Evolutionary conservation across 129 eudicot genomes (phyloP), one percentile per base, ranked within the genome.

Genomic region (Centella asiatica): DNA sequence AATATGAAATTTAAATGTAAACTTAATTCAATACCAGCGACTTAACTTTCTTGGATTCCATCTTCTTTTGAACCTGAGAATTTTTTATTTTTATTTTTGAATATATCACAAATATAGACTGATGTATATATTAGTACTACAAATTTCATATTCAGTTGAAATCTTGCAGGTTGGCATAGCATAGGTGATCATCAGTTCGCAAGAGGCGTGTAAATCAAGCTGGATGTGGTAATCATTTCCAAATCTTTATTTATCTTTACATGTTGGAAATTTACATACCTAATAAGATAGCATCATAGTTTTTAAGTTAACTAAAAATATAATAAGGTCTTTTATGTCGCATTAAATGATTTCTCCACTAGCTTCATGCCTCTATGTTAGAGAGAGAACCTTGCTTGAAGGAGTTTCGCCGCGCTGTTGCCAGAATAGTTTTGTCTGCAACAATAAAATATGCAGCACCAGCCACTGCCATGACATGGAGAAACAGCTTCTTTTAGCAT

Each of bases 361-460:
- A n/a, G n/a, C n/a, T 46, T 52, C 24, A 52, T 29, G 50, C 40
- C 4, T 54, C 62, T 24, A 27, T 34, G 46, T 34, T 52, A 22
- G 47, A 6, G 18, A 22, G 6, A 34, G 40, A 42, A 24, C 14
- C 15, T 64, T 74, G 64, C 27, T 76, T 67, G 86, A 89, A 86
- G 63, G 97, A 89, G 81, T 89, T 85, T 17, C 71, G 67, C 22
- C 97, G 67, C 1, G 97, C 97, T 6, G 80, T 67, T 48, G 83
- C 84, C 25, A 86, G 77, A 59, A 90, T 40, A 39, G 97, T 86
- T 75, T 83, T 90, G 82, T 90, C 97, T 32, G 95, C 97, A 32
- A 90, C 97, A 36, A 90, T 83, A 68, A 90, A 90, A 67, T 83
- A 90, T 36, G 97, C 87, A 73, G 94, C 89, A 72, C 97, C 95